Evolutionary conservation across 2,329 filamentous ascomycete genomes (phyloP).

Genomic region (Diaporthe destruens): DNA sequence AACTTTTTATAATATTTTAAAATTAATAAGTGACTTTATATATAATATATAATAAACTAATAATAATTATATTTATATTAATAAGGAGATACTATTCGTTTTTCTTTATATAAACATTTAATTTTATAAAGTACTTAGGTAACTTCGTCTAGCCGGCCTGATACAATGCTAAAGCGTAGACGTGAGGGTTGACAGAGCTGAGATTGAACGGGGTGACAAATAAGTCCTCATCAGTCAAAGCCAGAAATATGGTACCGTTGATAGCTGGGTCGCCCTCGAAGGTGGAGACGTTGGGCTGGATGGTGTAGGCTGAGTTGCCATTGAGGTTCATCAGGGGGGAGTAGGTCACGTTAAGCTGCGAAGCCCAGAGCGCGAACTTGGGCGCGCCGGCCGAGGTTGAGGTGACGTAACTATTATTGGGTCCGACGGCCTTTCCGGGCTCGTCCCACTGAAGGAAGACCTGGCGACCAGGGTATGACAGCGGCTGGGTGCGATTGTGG

Average conservation of each 20-base stretch:
- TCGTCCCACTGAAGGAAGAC: conserved; percentile 80
- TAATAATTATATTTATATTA: neutral
- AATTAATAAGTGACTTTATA: too few relatives aligned
- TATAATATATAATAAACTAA: too few relatives aligned
- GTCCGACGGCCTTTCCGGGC: conserved; percentile 77
- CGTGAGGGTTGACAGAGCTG: conserved; percentile 79
- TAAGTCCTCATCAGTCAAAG: conserved; percentile 76
- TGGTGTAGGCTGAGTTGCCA: conserved; percentile 71
- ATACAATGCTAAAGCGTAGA: conserved; percentile 80
- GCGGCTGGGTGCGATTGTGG: conserved; percentile 76
- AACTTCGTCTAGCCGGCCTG: conserved; percentile 75
- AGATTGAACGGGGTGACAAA: conserved; percentile 83
- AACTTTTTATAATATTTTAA: too few relatives aligned
- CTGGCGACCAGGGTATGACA: conserved; percentile 80
- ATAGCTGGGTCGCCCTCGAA: conserved; percentile 76
- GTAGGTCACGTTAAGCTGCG: conserved; percentile 82
- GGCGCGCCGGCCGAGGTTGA: conserved; percentile 69
- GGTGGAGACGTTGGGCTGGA: conserved; percentile 78
- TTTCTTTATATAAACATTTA: too few relatives aligned
- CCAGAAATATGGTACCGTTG: conserved; percentile 85
- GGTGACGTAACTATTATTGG: conserved; percentile 87
- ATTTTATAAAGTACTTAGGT: too few relatives aligned
- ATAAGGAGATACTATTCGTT: too few relatives aligned
- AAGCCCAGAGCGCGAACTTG: conserved; percentile 80
- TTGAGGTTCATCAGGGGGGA: conserved; percentile 67